Conservation (phyloP, 176 grass and related monocot genomes). For the Oryza nivara region DNA sequence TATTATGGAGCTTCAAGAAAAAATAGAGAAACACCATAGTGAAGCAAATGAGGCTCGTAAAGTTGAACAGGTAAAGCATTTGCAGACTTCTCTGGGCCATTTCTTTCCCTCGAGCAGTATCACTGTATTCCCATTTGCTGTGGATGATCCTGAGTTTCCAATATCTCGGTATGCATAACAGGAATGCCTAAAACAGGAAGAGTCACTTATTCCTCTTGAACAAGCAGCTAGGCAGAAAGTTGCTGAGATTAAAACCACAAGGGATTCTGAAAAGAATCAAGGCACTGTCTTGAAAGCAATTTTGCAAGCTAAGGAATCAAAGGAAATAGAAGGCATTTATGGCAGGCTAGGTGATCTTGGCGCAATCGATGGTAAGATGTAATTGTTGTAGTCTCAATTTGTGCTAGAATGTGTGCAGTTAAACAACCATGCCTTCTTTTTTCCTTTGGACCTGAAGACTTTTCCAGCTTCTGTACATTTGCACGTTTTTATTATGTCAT, state of each 20-base stretch:
- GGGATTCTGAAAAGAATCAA: constrained; percentile 85
- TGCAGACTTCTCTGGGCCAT: constrained; percentile 18
- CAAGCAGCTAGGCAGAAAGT: constrained; percentile 87
- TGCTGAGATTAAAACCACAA: constrained; percentile 65
- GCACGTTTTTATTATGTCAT: background rate
- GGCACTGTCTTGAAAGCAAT: constrained; percentile 80
- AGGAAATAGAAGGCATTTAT: constrained; percentile 92
- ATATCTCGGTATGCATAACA: constrained; percentile 35
- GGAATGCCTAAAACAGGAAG: constrained; percentile 80
- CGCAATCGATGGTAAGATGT: constrained; percentile 83
- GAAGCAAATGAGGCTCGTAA: constrained; percentile 72
- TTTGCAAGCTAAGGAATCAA: constrained; percentile 92
- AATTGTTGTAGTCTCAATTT: background rate
- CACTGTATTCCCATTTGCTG: background rate
- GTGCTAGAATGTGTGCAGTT: background rate
- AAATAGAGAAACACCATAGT: constrained; percentile 59
- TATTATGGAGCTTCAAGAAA: constrained; percentile 61
- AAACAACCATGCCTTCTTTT: background rate
- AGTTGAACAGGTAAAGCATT: constrained; percentile 67
- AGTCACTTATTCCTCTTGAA: constrained; percentile 74
- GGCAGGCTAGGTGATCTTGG: constrained; percentile 92
- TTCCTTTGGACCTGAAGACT: background rate
- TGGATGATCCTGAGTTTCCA: constrained; percentile 7
- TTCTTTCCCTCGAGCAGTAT: background rate
- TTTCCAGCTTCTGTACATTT: background rate